Evolutionary conservation across 139 green algal genomes (phyloP).

Genomic region (Chlamydomonas schloesseri): DNA sequence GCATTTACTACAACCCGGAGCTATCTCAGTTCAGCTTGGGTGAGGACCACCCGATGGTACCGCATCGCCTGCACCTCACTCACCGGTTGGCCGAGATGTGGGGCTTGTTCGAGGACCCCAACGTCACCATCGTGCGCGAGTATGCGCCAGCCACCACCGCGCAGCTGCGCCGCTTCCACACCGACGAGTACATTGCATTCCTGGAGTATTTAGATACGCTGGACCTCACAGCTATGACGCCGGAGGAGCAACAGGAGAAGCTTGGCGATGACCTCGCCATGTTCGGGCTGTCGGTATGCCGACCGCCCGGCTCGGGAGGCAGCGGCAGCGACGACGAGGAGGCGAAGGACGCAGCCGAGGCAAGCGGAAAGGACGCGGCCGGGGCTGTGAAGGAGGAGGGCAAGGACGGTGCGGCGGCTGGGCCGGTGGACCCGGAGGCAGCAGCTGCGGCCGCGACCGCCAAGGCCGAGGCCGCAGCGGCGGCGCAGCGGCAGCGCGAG

Average conservation of each 20-base stretch:
- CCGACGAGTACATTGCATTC: constrained; percentile 38
- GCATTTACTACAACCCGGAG: constrained; percentile 88
- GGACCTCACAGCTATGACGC: constrained; percentile 12
- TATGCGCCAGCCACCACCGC: constrained; percentile 25
- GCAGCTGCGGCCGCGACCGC: neutral
- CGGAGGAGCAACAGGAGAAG: constrained; percentile 36
- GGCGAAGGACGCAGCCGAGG: neutral
- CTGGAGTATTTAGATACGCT: constrained; percentile 34
- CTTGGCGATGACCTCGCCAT: constrained; percentile 19
- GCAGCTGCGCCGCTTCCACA: constrained; percentile 33
- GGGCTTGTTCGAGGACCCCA: constrained; percentile 77
- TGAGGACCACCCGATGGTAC: constrained; percentile 86
- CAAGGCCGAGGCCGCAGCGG: neutral
- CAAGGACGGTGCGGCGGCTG: too few relatives aligned
- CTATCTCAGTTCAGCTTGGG: constrained; percentile 84
- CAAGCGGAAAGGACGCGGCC: neutral
- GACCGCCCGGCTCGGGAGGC: neutral
- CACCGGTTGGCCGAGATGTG: constrained; percentile 90
- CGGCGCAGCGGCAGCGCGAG: neutral
- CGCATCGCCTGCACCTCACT: constrained; percentile 92
- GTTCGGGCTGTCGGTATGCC: constrained; percentile 33
- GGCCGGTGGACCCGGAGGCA: neutral
- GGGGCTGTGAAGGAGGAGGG: neutral
- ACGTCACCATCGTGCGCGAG: constrained; percentile 54
- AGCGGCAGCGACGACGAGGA: neutral